Evolutionary conservation across 805 yeast genomes (phyloP).

Genomic region (Tetrapisispora nanseiensis): DNA sequence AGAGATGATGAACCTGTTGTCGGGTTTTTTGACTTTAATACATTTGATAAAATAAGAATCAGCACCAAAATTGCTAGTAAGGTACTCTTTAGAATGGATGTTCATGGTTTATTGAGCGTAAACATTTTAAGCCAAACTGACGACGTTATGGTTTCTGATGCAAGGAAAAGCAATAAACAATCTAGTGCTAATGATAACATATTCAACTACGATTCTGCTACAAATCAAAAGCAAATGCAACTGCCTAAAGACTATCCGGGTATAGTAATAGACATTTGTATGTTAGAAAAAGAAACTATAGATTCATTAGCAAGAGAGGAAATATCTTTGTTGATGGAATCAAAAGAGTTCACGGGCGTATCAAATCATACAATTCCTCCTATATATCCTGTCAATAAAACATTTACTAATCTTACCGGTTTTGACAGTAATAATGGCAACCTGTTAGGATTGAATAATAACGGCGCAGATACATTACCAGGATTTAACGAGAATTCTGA

Average conservation of each 20-base stretch:
- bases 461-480: not conserved
- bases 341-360: constrained; percentile 8
- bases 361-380: too few species aligned
- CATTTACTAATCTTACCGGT: not conserved
- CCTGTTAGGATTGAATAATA: not conserved
- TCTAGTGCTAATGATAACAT: not conserved
- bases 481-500: not conserved
- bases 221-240: constrained; percentile 7
- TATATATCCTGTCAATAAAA: not conserved
- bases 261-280: constrained; percentile 32
- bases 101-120: constrained; percentile 37
- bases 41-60: constrained; percentile 39
- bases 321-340: constrained; percentile 20
- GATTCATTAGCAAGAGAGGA: constrained; percentile 19
- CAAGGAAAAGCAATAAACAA: constrained; percentile 5
- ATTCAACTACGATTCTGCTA: not conserved
- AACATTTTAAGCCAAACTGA: constrained; percentile 36
- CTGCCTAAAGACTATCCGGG: constrained; percentile 33
- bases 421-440: not conserved
- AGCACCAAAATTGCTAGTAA: constrained; percentile 43
- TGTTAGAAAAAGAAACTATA: constrained; percentile 28
- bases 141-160: constrained; percentile 19
- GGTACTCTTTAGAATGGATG: constrained; percentile 47
- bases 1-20: constrained; percentile 28
- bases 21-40: constrained; percentile 41